These are phyloP conservation scores for Cytospora schulzeri DNA, from an alignment of 2,329 filamentous ascomycete species.

Conservation along the genomic window DNA sequence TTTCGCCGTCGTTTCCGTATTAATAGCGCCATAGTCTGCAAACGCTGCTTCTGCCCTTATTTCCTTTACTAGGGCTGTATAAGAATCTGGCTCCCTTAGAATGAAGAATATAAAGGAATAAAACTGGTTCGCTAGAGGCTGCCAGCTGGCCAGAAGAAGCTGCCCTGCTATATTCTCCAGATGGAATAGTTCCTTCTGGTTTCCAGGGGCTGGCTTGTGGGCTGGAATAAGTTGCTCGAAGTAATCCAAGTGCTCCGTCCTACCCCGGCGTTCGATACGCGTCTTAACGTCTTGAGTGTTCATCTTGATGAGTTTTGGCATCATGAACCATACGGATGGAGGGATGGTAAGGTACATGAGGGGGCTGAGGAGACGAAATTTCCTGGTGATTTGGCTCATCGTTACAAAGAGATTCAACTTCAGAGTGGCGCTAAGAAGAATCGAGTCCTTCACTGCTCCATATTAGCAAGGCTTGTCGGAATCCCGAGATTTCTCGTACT, in stretches of 20 bases:
- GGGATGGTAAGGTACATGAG: slow-evolving; percentile 24
- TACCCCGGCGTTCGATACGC: slow-evolving; percentile 5
- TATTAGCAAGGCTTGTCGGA: not conserved
- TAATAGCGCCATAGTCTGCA: not conserved
- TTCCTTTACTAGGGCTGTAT: slow-evolving; percentile 2
- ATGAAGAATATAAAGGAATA: slow-evolving; percentile 7
- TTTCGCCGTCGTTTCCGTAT: not conserved
- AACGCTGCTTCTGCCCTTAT: not conserved
- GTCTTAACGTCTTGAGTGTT: not conserved
- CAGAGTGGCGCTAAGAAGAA: slow-evolving; percentile 8
- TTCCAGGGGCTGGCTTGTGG: not conserved
- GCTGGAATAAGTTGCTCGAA: slow-evolving; percentile 23
- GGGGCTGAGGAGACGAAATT: slow-evolving; percentile 19
- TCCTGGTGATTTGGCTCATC: slow-evolving; percentile 18
- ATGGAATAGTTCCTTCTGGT: slow-evolving; percentile 21
- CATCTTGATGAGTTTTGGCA: slow-evolving; percentile 16
- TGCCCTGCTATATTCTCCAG: slow-evolving; percentile 23
- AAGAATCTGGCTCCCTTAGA: not conserved
- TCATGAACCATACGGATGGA: slow-evolving; percentile 1
- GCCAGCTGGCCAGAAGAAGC: slow-evolving; percentile 9
- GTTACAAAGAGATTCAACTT: slow-evolving; percentile 21
- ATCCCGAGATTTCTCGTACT: not conserved
- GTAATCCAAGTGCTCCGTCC: slow-evolving; percentile 21
- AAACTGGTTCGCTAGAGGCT: slow-evolving; percentile 1
- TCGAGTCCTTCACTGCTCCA: slow-evolving; percentile 8